Evolutionary conservation across 176 grass and related monocot species (phyloP).

Genomic region (Lolium perenne): DNA sequence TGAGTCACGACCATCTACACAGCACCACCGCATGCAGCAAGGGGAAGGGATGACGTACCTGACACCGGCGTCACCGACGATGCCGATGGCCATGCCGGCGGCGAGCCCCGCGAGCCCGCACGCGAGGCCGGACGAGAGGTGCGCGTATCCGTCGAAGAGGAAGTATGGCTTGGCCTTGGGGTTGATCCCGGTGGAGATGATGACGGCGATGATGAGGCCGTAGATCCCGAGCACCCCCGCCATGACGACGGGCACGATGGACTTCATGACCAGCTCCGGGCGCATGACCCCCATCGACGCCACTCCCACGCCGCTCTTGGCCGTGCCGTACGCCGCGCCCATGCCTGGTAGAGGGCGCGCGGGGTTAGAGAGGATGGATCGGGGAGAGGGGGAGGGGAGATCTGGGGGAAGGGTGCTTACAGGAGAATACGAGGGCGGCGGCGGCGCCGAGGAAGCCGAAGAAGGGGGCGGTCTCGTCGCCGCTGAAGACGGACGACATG

Average conservation of each 20-base stretch:
- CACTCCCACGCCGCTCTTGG: conserved; percentile 75
- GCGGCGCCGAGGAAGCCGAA: conserved; percentile 99
- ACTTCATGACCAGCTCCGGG: conserved; percentile 84
- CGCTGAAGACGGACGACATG: conserved; percentile 64
- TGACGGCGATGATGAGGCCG: conserved; percentile 84
- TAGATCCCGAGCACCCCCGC: conserved; percentile 82
- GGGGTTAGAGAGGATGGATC: neutral
- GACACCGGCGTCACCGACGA: conserved; percentile 68
- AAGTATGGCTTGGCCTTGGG: conserved; percentile 86
- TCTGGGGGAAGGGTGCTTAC: conserved; percentile 33
- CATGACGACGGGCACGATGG: conserved; percentile 85
- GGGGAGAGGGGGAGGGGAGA: neutral
- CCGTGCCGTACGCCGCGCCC: conserved; percentile 73
- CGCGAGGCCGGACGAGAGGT: conserved; percentile 72
- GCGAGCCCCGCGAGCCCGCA: conserved; percentile 67
- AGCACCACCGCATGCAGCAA: no score
- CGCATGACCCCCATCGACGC: conserved; percentile 82
- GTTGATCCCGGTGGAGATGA: conserved; percentile 81
- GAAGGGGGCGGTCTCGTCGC: conserved; percentile 98
- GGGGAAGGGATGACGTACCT: conserved; percentile 26
- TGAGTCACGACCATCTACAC: no score
- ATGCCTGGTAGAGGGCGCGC: conserved; percentile 39
- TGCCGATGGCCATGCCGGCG: conserved; percentile 79
- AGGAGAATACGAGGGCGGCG: conserved; percentile 96
- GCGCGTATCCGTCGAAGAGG: conserved; percentile 78